Evolutionary conservation across 208 protist genomes (phyloP).

Genomic region (Lotmaria passim): DNA sequence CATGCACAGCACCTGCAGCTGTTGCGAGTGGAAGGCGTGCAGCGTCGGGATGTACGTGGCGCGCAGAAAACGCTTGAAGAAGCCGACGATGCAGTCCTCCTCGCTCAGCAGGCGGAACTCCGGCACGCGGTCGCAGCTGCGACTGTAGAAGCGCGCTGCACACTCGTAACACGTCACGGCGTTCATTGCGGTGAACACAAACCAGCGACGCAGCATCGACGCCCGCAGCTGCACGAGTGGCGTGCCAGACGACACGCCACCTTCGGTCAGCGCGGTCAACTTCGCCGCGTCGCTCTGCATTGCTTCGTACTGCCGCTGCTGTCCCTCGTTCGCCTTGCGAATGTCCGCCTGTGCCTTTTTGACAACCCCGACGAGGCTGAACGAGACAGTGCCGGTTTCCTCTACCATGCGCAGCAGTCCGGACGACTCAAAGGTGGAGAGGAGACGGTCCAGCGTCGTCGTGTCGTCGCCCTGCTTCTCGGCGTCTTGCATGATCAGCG

Average conservation of each 20-base stretch:
- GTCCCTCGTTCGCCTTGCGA: constrained; percentile 44
- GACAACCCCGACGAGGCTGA: constrained; percentile 80
- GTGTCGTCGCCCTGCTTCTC: constrained; percentile 37
- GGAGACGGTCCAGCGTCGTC: constrained; percentile 63
- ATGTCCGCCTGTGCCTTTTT: constrained; percentile 65
- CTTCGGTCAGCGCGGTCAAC: constrained; percentile 38
- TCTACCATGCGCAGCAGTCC: constrained; percentile 77
- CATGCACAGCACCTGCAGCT: constrained; percentile 72
- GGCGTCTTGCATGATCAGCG: constrained; percentile 45
- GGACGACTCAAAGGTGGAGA: constrained; percentile 57
- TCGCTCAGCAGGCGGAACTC: constrained; percentile 41
- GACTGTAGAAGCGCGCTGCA: constrained; percentile 63
- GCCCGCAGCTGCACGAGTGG: constrained; percentile 62
- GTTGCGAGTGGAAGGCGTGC: constrained; percentile 70
- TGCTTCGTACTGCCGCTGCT: constrained; percentile 47
- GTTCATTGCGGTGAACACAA: constrained; percentile 88
- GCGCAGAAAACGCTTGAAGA: constrained; percentile 73
- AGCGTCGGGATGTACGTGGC: constrained; percentile 72
- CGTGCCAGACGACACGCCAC: constrained; percentile 22
- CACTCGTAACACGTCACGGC: constrained; percentile 84
- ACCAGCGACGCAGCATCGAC: constrained; percentile 72
- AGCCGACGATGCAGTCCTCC: constrained; percentile 65
- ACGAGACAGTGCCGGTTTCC: constrained; percentile 75
- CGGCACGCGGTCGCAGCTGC: constrained; percentile 60
- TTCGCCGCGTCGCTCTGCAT: constrained; percentile 51